phyloP scores from a whole-genome alignment of 2,329 filamentous ascomycete species.

The Dactylellina drechsleri region DNA sequence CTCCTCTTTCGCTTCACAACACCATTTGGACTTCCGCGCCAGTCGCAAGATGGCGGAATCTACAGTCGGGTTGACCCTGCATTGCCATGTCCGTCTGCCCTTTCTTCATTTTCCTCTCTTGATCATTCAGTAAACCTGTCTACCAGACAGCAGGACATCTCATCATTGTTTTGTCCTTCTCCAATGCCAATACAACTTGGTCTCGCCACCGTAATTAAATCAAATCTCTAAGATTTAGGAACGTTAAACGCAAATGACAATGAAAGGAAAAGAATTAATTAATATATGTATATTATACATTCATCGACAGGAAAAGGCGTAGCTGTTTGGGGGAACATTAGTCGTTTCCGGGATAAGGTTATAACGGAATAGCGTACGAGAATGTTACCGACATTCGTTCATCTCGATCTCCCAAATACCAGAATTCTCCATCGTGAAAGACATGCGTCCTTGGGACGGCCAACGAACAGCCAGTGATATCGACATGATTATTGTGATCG shows the following conservation, averaged over 20 bases:
- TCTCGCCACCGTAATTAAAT: constrained; percentile 3
- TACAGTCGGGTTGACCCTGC: neutral
- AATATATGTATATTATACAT: constrained; percentile 53
- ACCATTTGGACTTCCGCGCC: too few species aligned
- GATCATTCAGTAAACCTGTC: neutral
- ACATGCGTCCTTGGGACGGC: too few species aligned
- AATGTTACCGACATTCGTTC: constrained; percentile 17
- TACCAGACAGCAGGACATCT: neutral
- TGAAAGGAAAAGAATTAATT: constrained; percentile 43
- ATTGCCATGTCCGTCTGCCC: neutral
- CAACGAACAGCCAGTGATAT: too few species aligned
- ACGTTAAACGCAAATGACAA: constrained; percentile 12
- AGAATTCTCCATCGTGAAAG: neutral
- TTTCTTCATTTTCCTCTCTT: constrained; percentile 3
- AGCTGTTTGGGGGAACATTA: constrained; percentile 27
- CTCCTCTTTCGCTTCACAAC: constrained; percentile 5
- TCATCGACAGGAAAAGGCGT: constrained; percentile 26
- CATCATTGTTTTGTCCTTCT: neutral
- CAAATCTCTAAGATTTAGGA: constrained; percentile 25
- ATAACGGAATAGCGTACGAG: constrained; percentile 26
- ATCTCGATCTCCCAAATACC: neutral
- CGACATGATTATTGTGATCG: too few species aligned
- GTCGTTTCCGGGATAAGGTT: constrained; percentile 11
- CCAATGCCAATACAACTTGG: neutral
- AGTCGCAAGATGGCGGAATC: neutral